phyloP scores from a whole-genome alignment of 768 basidiomycete species.

The Xerocomellus chrysenteron region DNA sequence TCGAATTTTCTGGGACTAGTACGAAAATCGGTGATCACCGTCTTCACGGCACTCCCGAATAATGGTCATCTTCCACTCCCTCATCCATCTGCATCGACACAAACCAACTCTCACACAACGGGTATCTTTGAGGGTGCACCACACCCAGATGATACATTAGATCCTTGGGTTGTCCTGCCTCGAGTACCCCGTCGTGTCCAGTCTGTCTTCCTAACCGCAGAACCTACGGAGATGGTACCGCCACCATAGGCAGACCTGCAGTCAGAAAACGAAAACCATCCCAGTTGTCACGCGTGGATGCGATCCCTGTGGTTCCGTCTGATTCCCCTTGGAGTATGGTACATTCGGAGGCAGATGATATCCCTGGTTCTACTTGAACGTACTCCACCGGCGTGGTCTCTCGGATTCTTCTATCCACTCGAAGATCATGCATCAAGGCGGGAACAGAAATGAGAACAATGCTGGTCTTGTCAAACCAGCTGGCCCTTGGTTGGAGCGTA shows the following conservation, averaged over 20 bases:
- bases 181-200: conserved; percentile 23
- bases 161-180: conserved; percentile 70
- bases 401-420: no score
- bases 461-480: no score
- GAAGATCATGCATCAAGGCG: no score
- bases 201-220: conserved; percentile 11
- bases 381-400: no score
- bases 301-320: conserved; percentile 61
- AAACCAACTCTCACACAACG: conserved; percentile 48
- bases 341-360: conserved; percentile 42
- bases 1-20: conserved; percentile 85
- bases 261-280: conserved; percentile 16
- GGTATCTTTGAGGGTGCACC: conserved; percentile 94
- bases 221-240: conserved; percentile 8
- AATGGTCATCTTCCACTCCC: conserved; percentile 16
- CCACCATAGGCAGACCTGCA: conserved; percentile 21
- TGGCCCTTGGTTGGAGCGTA: no score
- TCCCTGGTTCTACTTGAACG: conserved; percentile 20
- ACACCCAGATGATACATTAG: conserved; percentile 39
- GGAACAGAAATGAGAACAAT: no score
- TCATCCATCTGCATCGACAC: conserved; percentile 7
- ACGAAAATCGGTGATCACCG: conserved; percentile 50
- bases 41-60: conserved; percentile 33
- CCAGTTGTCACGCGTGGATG: conserved; percentile 67
- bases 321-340: conserved; percentile 21